Evolutionary conservation across 805 yeast genomes (phyloP), one percentile per base, ranked within the genome.

Genomic region (Myxozyma vanderwaltii): DNA sequence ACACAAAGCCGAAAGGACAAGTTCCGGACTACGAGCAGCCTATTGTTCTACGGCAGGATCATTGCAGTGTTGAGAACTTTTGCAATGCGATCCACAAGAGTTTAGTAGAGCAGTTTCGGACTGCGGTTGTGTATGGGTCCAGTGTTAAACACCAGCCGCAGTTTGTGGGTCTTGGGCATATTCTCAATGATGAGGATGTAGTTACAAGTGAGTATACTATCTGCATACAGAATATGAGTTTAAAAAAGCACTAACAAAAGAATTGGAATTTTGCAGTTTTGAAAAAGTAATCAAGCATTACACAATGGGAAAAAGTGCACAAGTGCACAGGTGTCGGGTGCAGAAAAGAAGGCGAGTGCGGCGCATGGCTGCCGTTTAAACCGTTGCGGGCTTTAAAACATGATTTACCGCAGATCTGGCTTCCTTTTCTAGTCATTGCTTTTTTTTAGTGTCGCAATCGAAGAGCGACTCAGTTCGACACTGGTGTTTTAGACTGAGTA

Each of bases 121-220:
- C 84, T 68, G 99, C 99, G 0, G 82, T 90, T 62, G 99, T 94
- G 1, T 94, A 80, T 71, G 99, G 99, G 38, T 61, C 88, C 31
- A 88, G 96, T 72, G 98, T 92, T 54, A 94, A 94, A 78, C 99
- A 94, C 74, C 97, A 92, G 75, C 98, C 98, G 15, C 99, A 94
- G 77, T 84, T 86, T 67, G 98, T 92, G 48, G 99, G 99, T 29
- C 79, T 94, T 67, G 74, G 81, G 48, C 99, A 94, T 76, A 79
- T 74, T 12, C 78, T 94, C 68, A 88, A 86, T 75, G 99, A 94
- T 75, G 99, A 94, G 76, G 99, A 94, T 75, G 99, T 94, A 33
- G 96, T 94, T 52, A 92, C 99, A 26, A 58, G 58, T 62, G 45
- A 41, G 61, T n/a, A n/a, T n/a, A n/a, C n/a, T n/a, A n/a, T n/a